A percentile compares a stretch with the other conserved stretches of the same genome.
Evolutionary conservation across 192 early-diverging fungal species (phyloP).

Genomic region (Mortierella hygrophila): DNA sequence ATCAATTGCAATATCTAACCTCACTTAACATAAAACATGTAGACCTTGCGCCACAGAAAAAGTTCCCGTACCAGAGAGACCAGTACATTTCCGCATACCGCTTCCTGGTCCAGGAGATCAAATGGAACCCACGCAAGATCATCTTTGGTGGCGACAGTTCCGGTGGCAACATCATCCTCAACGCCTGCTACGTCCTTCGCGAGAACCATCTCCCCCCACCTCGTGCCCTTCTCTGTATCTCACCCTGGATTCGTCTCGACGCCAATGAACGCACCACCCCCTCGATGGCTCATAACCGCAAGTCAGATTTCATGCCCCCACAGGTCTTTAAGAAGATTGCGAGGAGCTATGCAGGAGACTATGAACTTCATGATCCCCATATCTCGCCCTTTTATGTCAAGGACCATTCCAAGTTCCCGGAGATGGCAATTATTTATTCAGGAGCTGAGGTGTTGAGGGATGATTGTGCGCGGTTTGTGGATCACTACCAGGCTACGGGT

Average conservation of each 20-base stretch:
- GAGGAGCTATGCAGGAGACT: conserved; percentile 33
- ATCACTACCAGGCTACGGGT: conserved; percentile 42
- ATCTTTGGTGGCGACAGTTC: conserved; percentile 51
- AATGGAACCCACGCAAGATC: conserved; percentile 53
- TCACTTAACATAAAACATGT: not conserved
- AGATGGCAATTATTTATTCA: conserved; percentile 45
- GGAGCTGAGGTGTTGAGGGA: conserved; percentile 32
- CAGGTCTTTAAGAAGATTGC: conserved; percentile 56
- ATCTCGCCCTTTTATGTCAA: conserved; percentile 54
- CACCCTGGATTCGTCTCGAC: conserved; percentile 49
- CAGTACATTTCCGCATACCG: conserved; percentile 49
- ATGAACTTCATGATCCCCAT: conserved; percentile 37
- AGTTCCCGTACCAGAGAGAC: conserved; percentile 47
- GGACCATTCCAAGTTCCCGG: conserved; percentile 48
- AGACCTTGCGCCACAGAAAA: conserved; percentile 53
- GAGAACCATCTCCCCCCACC: conserved; percentile 40
- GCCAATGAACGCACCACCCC: conserved; percentile 36
- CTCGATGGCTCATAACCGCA: conserved; percentile 53
- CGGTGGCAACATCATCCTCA: conserved; percentile 44
- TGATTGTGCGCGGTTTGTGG: conserved; percentile 45
- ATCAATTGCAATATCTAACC: not conserved
- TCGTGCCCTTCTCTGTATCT: conserved; percentile 49
- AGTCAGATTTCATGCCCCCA: conserved; percentile 50
- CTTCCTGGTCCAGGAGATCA: conserved; percentile 49
- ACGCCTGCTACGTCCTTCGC: conserved; percentile 38